These are phyloP conservation scores for Candida insectorum DNA, from an alignment of 805 yeast species.

Conservation along the genomic window DNA sequence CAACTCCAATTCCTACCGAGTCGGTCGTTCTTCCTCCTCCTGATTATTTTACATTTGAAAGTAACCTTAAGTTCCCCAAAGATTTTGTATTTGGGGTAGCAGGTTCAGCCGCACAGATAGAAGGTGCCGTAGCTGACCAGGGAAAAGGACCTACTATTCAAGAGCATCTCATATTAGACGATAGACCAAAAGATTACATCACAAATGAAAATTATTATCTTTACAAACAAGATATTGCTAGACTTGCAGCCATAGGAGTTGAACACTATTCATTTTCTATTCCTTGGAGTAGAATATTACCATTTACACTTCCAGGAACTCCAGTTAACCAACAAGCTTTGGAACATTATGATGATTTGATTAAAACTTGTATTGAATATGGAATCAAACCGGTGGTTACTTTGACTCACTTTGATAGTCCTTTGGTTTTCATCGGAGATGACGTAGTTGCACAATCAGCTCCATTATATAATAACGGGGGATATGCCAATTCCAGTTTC, in stretches of 20 bases:
- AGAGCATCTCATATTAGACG: slow-evolving; percentile 17
- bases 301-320: slow-evolving; percentile 24
- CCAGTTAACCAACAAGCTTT: slow-evolving; percentile 26
- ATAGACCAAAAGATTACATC: slow-evolving; percentile 17
- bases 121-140: slow-evolving; percentile 32
- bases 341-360: slow-evolving; percentile 20
- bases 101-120: slow-evolving; percentile 32
- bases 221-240: slow-evolving; percentile 28
- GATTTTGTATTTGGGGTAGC: slow-evolving; percentile 26
- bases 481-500: slow-evolving; percentile 21
- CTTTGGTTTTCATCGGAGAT: slow-evolving; percentile 13
- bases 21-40: slow-evolving; percentile 13
- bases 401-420: slow-evolving; percentile 32
- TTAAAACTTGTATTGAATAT: slow-evolving; percentile 17
- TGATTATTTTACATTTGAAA: slow-evolving; percentile 13
- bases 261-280: slow-evolving; percentile 28
- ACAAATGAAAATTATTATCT: slow-evolving; percentile 29
- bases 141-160: slow-evolving; percentile 27
- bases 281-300: slow-evolving; percentile 34
- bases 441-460: not conserved
- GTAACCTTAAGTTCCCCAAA: slow-evolving; percentile 13
- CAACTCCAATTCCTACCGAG: slow-evolving; percentile 15
- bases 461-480: slow-evolving; percentile 19
- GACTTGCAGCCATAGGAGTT: slow-evolving; percentile 29
- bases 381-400: slow-evolving; percentile 27